Percentiles rank a stretch among this genome's conserved stretches.
Evolutionary conservation across 306 rosid species (phyloP).

Genomic region (Hylodesmum podocarpum): DNA sequence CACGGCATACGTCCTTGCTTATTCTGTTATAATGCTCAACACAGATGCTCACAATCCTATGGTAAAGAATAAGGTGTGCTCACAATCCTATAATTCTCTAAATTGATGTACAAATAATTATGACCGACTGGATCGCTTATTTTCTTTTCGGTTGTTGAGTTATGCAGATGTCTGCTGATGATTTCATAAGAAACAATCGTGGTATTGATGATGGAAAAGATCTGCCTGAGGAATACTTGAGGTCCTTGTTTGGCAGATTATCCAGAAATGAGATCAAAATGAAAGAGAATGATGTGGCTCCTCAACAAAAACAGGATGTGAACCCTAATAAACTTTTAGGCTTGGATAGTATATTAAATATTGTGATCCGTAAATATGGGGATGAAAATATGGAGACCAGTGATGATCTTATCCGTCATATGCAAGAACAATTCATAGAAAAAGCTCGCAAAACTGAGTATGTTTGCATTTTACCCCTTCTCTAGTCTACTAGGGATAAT

Average conservation of each 20-base stretch:
- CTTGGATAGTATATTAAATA: constrained; percentile 88
- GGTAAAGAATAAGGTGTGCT: constrained; percentile 92
- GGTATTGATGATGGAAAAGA: constrained; percentile 99
- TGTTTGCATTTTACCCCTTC: constrained; percentile 15
- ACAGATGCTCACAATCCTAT: constrained; percentile 95
- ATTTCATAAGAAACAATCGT: constrained; percentile 95
- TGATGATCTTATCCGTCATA: constrained; percentile 90
- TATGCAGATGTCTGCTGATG: constrained; percentile 97
- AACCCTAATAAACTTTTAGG: constrained; percentile 83
- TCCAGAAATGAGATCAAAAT: constrained; percentile 95
- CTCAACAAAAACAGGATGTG: constrained; percentile 74
- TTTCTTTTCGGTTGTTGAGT: constrained; percentile 34
- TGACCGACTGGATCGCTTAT: constrained; percentile 24
- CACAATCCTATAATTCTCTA: constrained; percentile 7
- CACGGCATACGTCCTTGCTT: constrained; percentile 98
- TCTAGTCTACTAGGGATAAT: constrained; percentile 17
- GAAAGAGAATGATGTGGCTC: constrained; percentile 82
- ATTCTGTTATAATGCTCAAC: constrained; percentile 95
- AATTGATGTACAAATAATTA: constrained; percentile 20
- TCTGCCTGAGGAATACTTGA: constrained; percentile 84
- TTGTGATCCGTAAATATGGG: constrained; percentile 75
- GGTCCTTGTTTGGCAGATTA: constrained; percentile 84
- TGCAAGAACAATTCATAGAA: constrained; percentile 99
- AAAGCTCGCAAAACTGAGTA: constrained; percentile 98
- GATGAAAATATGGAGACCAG: constrained; percentile 90